Evolutionary conservation across 1,139 yeast genomes (phyloP), one percentile per base, ranked within the genome.

Genomic region (Yamadazyma atmosphaerica): DNA sequence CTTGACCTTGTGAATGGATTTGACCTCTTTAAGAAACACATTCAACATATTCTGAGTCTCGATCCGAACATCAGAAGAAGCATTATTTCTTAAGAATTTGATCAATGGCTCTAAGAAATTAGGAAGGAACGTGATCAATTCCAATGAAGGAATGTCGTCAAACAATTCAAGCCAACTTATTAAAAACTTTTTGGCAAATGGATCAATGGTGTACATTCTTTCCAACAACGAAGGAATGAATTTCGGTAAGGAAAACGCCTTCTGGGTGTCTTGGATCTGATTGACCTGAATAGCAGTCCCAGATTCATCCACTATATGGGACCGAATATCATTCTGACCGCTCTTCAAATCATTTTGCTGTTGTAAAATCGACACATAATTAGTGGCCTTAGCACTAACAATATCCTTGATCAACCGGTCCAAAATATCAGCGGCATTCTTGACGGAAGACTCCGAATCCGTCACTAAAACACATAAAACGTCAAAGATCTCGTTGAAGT

Each of bases 401-500:
- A 94, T 90, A 59, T 94, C 98, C 59, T 94, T 92, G 48, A 92
- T 81, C 47, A 94, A 72, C 31, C 98, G 63, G 61, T 94, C 98
- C 47, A 94, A 75, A 35, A 94, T 75, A 60, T 92, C 97, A 3
- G 98, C 98, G 4, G 97, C 99, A 53, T 90, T 92, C 55, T 90
- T 87, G 18, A 92, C 98, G 23, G 95, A 84, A 24, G 86, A 81
- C 51, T 92, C 98, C 7, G 88, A 75, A 58, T 94, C 99, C 1
- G 97, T 90, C 11, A 95, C 92, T 43, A 92, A 75, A 37, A 83
- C 83, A 58, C 97, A 89, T 41, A 92, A 71, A 16, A 90, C 94
- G 56, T 94, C 98, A 58, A 94, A 94, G 2, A 90, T 83, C 61
- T 92, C 98, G 60, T 92, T 94, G 68, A 92, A 92, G 60, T 88